Evolutionary conservation across 208 protist species (phyloP).

Genomic region (Sergeia podlipaevii): DNA sequence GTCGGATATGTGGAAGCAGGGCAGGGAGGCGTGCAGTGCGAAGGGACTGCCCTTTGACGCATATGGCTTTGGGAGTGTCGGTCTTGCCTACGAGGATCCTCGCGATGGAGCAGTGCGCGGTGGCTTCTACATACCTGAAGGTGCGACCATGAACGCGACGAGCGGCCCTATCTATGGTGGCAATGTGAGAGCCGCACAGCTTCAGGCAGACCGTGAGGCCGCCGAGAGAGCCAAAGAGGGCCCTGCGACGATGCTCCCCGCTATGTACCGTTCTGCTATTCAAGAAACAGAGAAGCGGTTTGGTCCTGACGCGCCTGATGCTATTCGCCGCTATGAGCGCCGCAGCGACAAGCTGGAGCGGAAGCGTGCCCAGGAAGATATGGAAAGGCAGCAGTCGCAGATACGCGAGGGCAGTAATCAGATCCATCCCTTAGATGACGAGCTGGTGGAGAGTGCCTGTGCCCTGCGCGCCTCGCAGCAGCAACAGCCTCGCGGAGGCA

Average conservation of each 20-base stretch:
- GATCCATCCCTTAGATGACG: neutral
- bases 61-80: conserved; percentile 60
- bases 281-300: conserved; percentile 56
- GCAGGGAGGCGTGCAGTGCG: conserved; percentile 54
- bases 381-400: conserved; percentile 11
- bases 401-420: neutral
- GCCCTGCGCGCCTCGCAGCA: conserved; percentile 4
- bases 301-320: conserved; percentile 69
- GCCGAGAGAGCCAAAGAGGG: conserved; percentile 14
- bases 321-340: conserved; percentile 71
- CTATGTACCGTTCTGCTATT: conserved; percentile 75
- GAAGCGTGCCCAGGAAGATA: conserved; percentile 37
- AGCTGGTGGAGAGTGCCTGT: neutral
- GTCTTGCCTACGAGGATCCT: conserved; percentile 54
- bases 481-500: conserved; percentile 6
- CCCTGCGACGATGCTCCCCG: conserved; percentile 41
- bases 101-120: conserved; percentile 39
- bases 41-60: conserved; percentile 42
- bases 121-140: conserved; percentile 47
- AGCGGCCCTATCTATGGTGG: too few relatives aligned
- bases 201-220: conserved; percentile 10
- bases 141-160: too few relatives aligned
- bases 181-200: conserved; percentile 13
- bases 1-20: conserved; percentile 54
- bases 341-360: conserved; percentile 76